These are phyloP conservation scores for Musa troglodytarum DNA, from an alignment of 176 grass and related monocot species.

Conservation along the genomic window DNA sequence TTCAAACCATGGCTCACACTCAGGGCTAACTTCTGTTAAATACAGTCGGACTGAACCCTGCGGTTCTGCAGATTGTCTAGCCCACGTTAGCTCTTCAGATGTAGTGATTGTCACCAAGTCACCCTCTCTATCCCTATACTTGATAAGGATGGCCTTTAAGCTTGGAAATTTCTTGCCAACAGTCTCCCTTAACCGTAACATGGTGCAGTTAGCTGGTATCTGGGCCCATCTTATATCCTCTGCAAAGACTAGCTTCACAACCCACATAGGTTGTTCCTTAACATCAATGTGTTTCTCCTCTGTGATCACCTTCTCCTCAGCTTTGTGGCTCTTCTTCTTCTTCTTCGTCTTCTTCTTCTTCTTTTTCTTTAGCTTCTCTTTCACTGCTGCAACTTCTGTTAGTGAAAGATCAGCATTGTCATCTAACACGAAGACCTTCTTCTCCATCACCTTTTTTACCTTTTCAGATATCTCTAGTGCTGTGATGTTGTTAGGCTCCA, in stretches of 20 bases:
- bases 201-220: slow-evolving; percentile 49
- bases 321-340: slow-evolving; percentile 20
- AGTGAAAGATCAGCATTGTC: slow-evolving; percentile 44
- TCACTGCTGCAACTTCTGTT: slow-evolving; percentile 42
- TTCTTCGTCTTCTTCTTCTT: slow-evolving; percentile 44
- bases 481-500: slow-evolving; percentile 69
- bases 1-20: slow-evolving; percentile 42
- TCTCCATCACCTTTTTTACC: slow-evolving; percentile 52
- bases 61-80: slow-evolving; percentile 44
- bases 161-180: slow-evolving; percentile 67
- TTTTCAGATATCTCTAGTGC: slow-evolving; percentile 66
- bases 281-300: slow-evolving; percentile 16
- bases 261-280: slow-evolving; percentile 39
- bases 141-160: slow-evolving; percentile 61
- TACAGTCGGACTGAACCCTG: slow-evolving; percentile 56
- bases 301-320: not conserved
- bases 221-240: slow-evolving; percentile 91
- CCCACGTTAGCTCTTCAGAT: slow-evolving; percentile 63
- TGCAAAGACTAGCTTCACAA: slow-evolving; percentile 72
- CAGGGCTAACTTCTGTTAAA: slow-evolving; percentile 61
- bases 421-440: slow-evolving; percentile 50
- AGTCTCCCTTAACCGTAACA: slow-evolving; percentile 54
- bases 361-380: slow-evolving; percentile 54
- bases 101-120: slow-evolving; percentile 90
- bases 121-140: slow-evolving; percentile 84